Base-by-base conservation (phyloP, 352 stramenopile species). In the Thraustochytrium striatum region DNA sequence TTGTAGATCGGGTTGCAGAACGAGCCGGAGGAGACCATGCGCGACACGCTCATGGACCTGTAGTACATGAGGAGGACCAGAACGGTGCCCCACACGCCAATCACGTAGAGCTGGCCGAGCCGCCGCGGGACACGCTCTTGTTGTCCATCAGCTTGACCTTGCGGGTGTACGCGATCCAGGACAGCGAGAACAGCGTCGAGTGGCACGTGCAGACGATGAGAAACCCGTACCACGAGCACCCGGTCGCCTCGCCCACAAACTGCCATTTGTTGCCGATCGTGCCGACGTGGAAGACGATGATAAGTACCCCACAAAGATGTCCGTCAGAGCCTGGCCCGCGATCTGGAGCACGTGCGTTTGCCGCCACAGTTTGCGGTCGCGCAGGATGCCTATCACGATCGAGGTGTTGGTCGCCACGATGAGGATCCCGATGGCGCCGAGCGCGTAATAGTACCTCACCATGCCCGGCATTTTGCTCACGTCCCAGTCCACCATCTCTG, bases 1-100 rank as follows among this genome's bases (percentile, higher is more conserved):
- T 73, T 79, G 36, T 79, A 79, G 13, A 79, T 73, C 1, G 69
- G 69, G 33, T 79, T 79, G 69, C 69, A 79, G 28, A 79, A 79
- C 16, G 69, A 47, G 0, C 69, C 69, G 11, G 69, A 72, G 16
- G 69, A 25, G 11, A 79, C 13, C 50, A 79, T 62, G 7, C 69
- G 50, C 2, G 47, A 21, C 39, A 28, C 3, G 35, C 50, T 79
- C 38, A 79, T 36, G 3, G 43, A 32, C 13, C 32, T 30, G 30
- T 79, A 79, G 39, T 79, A 79, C 9, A 9, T 32, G 3, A 3
- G 30, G 30, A 79, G 38, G 8, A 70, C 0, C n/a, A 79, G 28
- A 0, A 44, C 43, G 5, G 21, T 9, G 35, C 69, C 69, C 69
- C 69, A 79, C 8, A 79, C 69, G 13, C 50, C 50, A 1, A 55